Conservation (phyloP, 148 eudicot genomes). For the Chenopodium suecicum region DNA sequence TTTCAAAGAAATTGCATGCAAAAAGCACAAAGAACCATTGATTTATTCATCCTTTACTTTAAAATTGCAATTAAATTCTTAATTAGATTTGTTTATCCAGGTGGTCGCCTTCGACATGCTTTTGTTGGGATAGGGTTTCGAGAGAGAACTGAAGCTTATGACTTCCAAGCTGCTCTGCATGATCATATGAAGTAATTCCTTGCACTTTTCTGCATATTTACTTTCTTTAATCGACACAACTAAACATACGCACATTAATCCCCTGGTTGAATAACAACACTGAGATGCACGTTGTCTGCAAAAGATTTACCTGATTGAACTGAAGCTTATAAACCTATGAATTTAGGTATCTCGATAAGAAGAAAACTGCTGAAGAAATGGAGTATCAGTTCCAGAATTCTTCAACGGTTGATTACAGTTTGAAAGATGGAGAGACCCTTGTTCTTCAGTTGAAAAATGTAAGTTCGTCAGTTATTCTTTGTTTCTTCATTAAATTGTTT, state of each 20-base stretch:
- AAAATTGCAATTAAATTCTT: neutral
- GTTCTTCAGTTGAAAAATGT: constrained; percentile 83
- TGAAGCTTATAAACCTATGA: neutral
- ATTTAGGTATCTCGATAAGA: constrained; percentile 81
- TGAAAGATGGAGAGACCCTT: constrained; percentile 92
- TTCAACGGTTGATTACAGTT: constrained; percentile 87
- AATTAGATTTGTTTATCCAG: constrained; percentile 37
- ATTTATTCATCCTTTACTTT: neutral
- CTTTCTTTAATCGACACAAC: neutral
- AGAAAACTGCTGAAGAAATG: constrained; percentile 99
- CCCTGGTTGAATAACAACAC: neutral
- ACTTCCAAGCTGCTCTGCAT: constrained; percentile 98
- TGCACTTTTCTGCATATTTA: constrained; percentile 8
- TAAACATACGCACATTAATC: neutral
- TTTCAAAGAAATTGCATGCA: neutral
- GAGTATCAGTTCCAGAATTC: constrained; percentile 83
- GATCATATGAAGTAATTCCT: constrained; percentile 91
- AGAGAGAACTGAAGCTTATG: constrained; percentile 92
- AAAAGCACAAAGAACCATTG: neutral
- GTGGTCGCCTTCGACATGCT: constrained; percentile 95
- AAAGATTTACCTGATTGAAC: neutral
- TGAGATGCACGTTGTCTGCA: neutral
- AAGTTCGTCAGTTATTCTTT: constrained; percentile 9
- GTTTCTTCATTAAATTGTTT: neutral
- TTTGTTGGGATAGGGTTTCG: constrained; percentile 95